These are phyloP conservation scores for Apiospora phragmitis DNA, from an alignment of 2,329 filamentous ascomycete genomes.

Conservation along the genomic window DNA sequence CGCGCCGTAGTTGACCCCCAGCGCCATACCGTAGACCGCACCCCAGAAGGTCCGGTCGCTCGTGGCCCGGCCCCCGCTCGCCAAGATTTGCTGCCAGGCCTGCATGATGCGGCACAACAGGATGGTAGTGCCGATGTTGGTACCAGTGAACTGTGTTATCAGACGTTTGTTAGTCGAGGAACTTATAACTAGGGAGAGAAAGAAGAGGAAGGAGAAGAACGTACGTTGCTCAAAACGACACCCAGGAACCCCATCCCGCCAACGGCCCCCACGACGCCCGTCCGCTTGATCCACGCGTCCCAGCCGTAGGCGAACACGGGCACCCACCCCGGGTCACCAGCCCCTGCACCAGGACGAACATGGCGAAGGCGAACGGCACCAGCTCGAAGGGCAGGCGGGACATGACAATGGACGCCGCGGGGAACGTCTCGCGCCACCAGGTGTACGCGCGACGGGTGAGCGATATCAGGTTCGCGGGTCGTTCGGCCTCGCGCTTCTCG, in stretches of 20 bases:
- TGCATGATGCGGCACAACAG: conserved; percentile 71
- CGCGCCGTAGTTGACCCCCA: conserved; percentile 74
- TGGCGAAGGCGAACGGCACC: conserved; percentile 70
- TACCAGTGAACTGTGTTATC: conserved; percentile 64
- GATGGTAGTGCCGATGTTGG: conserved; percentile 76
- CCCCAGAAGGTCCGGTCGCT: conserved; percentile 70
- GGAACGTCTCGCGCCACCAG: conserved; percentile 70
- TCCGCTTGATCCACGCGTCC: conserved; percentile 71
- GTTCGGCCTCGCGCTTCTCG: not conserved
- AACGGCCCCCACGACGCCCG: conserved; percentile 66
- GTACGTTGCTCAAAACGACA: conserved; percentile 70
- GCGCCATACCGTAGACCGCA: conserved; percentile 72
- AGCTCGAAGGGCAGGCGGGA: conserved; percentile 67
- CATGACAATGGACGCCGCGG: conserved; percentile 65
- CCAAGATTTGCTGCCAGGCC: conserved; percentile 64
- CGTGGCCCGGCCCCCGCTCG: conserved; percentile 44
- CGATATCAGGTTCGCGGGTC: conserved; percentile 52
- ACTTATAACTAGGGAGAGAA: not conserved
- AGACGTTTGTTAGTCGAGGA: too few species aligned
- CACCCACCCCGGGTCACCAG: conserved; percentile 76
- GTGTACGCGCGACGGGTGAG: conserved; percentile 43
- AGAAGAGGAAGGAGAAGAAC: conserved; percentile 32
- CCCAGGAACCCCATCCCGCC: conserved; percentile 74
- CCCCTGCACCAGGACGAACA: conserved; percentile 74
- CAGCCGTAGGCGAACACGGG: conserved; percentile 72